phyloP scores from a whole-genome alignment of 345 rosid species.

The Raphanus sativus region DNA sequence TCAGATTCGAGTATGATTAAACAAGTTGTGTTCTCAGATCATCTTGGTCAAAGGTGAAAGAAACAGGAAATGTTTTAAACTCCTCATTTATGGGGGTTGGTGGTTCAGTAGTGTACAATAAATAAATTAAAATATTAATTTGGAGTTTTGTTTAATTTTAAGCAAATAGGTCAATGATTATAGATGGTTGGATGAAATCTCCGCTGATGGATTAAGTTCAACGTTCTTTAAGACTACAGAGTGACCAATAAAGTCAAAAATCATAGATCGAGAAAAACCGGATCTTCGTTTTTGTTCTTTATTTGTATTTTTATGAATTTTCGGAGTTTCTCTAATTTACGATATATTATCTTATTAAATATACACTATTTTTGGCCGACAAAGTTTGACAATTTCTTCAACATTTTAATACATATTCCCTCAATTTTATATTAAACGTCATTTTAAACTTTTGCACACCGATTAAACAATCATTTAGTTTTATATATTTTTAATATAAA shows the following conservation, averaged over 20 bases:
- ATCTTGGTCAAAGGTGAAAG: constrained; percentile 29
- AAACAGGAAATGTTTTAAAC: constrained; percentile 9
- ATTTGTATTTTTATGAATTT: not conserved
- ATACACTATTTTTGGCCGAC: not conserved
- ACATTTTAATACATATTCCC: not conserved
- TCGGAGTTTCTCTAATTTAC: not conserved
- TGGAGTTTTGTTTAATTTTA: not conserved
- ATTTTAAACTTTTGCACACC: no score
- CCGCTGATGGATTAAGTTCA: constrained; percentile 1
- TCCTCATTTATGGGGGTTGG: constrained; percentile 20
- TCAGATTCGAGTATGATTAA: constrained; percentile 20
- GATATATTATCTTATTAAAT: not conserved
- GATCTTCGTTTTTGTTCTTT: constrained; percentile 1
- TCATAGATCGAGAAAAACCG: not conserved
- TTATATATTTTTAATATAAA: no score
- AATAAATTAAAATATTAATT: not conserved
- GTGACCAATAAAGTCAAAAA: constrained; percentile 31
- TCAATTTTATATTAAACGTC: no score
- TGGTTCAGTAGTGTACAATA: constrained; percentile 5
- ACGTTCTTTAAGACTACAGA: not conserved
- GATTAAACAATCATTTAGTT: no score
- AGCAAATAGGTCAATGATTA: not conserved
- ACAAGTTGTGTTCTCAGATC: constrained; percentile 22
- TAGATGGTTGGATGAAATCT: constrained; percentile 29
- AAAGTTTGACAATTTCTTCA: not conserved